Evolutionary conservation across 768 basidiomycete genomes (phyloP).

Genomic region (Auricularia cornea): DNA sequence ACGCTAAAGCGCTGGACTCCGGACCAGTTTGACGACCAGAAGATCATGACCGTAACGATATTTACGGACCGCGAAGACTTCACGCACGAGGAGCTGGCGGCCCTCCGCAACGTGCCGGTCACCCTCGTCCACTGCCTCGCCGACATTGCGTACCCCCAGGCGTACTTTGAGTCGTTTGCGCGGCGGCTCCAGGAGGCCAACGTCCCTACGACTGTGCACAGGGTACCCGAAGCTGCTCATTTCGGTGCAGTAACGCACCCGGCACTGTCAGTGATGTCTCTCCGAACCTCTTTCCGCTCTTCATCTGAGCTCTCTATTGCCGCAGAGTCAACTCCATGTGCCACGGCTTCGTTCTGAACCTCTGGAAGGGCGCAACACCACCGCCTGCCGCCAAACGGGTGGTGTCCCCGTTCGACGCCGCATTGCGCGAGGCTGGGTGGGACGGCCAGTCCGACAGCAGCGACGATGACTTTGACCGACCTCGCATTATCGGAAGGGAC

Average conservation of each 20-base stretch:
- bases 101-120: background rate
- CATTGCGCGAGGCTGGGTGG: background rate
- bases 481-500: too few species aligned
- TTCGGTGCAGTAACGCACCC: background rate
- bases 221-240: background rate
- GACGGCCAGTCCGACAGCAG: background rate
- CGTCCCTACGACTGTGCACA: background rate
- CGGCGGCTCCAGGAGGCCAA: background rate
- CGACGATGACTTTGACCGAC: background rate
- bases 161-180: background rate
- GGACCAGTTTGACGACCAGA: background rate
- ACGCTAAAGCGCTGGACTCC: background rate
- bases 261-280: background rate
- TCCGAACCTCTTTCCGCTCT: background rate
- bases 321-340: background rate
- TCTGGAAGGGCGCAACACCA: background rate
- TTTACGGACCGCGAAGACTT: background rate
- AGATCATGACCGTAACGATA: background rate
- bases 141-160: background rate
- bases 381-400: background rate
- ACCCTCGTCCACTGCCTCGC: background rate
- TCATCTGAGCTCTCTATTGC: background rate
- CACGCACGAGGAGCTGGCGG: background rate
- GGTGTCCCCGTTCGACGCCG: background rate
- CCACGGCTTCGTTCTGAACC: background rate